A percentile compares a stretch with the other conserved stretches of the same genome.
phyloP scores from a whole-genome alignment of 768 basidiomycete species.

The Fibroporia radiculosa region DNA sequence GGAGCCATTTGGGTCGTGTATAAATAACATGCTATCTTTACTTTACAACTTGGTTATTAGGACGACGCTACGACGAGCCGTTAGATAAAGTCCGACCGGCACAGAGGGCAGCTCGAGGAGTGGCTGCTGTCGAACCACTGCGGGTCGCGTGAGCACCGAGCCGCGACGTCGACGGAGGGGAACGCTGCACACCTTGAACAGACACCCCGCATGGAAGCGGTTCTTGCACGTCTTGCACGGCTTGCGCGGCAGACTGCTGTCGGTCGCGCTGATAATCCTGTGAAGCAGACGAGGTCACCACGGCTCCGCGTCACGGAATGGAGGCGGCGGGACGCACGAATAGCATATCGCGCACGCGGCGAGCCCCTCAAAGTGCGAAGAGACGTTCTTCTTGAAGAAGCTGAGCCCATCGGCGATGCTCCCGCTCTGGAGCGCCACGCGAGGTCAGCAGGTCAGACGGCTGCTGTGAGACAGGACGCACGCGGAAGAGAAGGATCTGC shows the following conservation, averaged over 20 bases:
- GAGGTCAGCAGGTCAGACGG: neutral
- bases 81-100: constrained; percentile 74
- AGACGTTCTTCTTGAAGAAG: constrained; percentile 91
- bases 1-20: too few relatives aligned
- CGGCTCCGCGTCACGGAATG: too few relatives aligned
- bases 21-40: too few relatives aligned
- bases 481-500: constrained; percentile 84
- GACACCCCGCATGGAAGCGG: constrained; percentile 83
- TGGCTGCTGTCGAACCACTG: constrained; percentile 90
- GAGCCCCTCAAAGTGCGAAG: constrained; percentile 89
- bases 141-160: constrained; percentile 4
- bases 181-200: constrained; percentile 63
- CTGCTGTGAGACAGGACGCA: constrained; percentile 28
- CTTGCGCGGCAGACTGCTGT: constrained; percentile 81
- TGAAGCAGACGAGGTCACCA: neutral
- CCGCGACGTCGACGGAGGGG: too few relatives aligned
- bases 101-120: constrained; percentile 86
- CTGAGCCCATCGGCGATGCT: constrained; percentile 80
- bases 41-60: too few relatives aligned
- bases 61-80: too few relatives aligned
- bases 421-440: constrained; percentile 55
- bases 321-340: constrained; percentile 44
- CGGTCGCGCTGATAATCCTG: constrained; percentile 88
- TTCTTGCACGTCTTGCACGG: constrained; percentile 94
- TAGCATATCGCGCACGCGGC: constrained; percentile 97